Percentiles rank a stretch among this genome's conserved stretches.
Evolutionary conservation across 768 basidiomycete genomes (phyloP).

Genomic region (Leccinum imitatum): DNA sequence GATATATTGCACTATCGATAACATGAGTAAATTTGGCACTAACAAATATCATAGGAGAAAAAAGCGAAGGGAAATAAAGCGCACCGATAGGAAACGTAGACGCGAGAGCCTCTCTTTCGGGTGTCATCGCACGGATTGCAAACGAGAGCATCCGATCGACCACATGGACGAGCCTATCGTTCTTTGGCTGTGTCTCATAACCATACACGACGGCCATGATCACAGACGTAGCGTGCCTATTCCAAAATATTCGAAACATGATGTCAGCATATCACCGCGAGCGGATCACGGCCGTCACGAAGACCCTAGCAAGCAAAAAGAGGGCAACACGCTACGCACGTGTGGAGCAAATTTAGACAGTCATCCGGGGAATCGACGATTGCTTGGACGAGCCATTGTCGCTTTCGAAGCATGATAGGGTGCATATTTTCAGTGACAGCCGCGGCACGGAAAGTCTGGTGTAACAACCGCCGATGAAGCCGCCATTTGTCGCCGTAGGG

Average conservation of each 20-base stretch:
- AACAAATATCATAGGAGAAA: background rate
- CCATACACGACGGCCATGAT: slow-evolving; percentile 15
- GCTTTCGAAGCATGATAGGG: slow-evolving; percentile 10
- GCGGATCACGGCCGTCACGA: background rate
- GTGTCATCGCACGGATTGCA: background rate
- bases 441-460: slow-evolving; percentile 12
- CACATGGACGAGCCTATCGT: slow-evolving; percentile 1
- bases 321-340: slow-evolving; percentile 1
- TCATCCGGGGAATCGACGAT: slow-evolving; percentile 2
- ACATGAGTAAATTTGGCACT: background rate
- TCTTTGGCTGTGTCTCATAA: slow-evolving; percentile 3
- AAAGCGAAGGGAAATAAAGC: background rate
- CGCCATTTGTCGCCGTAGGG: background rate
- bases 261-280: background rate
- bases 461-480: slow-evolving; percentile 16
- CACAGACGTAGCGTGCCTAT: slow-evolving; percentile 24
- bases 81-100: slow-evolving; percentile 6
- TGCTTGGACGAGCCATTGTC: slow-evolving; percentile 7
- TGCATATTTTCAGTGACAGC: slow-evolving; percentile 5
- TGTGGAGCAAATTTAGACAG: slow-evolving; percentile 4
- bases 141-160: background rate
- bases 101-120: slow-evolving; percentile 2
- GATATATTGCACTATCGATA: slow-evolving; percentile 6
- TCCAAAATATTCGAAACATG: background rate
- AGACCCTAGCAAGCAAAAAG: background rate